Conservation (phyloP, 2,329 filamentous ascomycete genomes). For the Botrytis paeoniae region DNA sequence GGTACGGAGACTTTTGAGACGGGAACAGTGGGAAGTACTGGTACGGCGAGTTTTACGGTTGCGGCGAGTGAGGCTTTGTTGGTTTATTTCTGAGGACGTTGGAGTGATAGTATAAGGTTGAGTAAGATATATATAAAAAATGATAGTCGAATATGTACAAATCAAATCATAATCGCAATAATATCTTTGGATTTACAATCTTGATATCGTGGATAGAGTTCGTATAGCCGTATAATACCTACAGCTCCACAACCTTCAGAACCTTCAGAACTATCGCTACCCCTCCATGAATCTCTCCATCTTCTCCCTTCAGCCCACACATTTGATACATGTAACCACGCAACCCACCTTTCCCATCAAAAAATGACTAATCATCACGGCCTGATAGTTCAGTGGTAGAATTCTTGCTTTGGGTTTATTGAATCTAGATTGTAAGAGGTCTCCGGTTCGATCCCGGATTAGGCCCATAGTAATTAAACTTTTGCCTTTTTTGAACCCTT, state of each 20-base stretch:
- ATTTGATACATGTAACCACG: fast-evolving
- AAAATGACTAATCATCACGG: background rate
- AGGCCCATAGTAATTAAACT: background rate
- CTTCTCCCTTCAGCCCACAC: background rate
- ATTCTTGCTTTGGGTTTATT: slow-evolving; percentile 4
- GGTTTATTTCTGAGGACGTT: slow-evolving; percentile 41
- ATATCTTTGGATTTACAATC: background rate
- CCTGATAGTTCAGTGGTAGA: slow-evolving; percentile 17
- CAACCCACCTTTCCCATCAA: fast-evolving
- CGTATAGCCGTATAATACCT: background rate
- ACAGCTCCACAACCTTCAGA: too few relatives aligned
- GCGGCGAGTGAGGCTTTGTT: slow-evolving; percentile 48
- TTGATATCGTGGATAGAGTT: background rate
- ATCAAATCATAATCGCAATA: background rate
- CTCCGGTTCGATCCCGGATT: slow-evolving; percentile 15
- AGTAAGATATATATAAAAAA: background rate
- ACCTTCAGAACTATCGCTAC: background rate
- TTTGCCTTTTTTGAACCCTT: background rate
- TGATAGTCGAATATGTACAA: background rate
- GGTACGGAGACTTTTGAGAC: slow-evolving; percentile 44
- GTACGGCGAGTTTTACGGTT: slow-evolving; percentile 43
- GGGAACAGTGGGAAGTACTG: slow-evolving; percentile 35
- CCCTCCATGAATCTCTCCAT: background rate
- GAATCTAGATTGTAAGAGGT: slow-evolving; percentile 1
- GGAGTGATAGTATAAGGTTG: background rate